Conservation (phyloP, 805 yeast genomes). For the Cyberlindnera euphorbiiphila region DNA sequence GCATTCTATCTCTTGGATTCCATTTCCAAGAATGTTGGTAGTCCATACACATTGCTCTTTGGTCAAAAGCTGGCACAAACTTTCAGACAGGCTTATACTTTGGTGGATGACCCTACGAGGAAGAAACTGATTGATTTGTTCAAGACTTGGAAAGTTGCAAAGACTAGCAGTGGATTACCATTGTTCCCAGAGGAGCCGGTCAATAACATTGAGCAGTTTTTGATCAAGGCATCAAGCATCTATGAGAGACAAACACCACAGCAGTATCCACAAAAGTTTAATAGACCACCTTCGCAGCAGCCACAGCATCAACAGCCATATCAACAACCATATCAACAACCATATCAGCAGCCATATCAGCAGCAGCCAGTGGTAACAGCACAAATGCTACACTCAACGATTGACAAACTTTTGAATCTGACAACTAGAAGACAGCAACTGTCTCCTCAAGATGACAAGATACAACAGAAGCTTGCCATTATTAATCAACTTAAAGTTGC, state of each 20-base stretch:
- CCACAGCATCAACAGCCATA: constrained; percentile 13
- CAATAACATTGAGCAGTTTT: constrained; percentile 67
- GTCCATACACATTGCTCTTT: constrained; percentile 81
- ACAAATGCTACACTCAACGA: constrained; percentile 29
- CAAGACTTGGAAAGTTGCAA: constrained; percentile 82
- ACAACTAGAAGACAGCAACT: constrained; percentile 31
- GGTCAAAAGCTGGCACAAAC: constrained; percentile 64
- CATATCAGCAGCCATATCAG: constrained; percentile 3
- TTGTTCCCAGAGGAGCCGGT: constrained; percentile 71
- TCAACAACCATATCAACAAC: constrained; percentile 28
- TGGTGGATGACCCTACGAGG: constrained; percentile 73
- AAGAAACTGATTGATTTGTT: constrained; percentile 71
- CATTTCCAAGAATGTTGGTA: constrained; percentile 84
- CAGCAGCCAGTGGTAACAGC: constrained; percentile 24
- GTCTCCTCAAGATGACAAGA: constrained; percentile 30
- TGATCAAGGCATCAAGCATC: constrained; percentile 54
- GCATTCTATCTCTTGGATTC: constrained; percentile 86
- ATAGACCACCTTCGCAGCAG: constrained; percentile 3
- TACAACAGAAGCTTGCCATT: constrained; percentile 30
- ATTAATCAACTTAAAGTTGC: constrained; percentile 34
- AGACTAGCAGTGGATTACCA: constrained; percentile 56
- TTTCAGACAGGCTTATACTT: constrained; percentile 73
- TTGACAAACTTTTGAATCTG: constrained; percentile 33
- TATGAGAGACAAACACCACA: constrained; percentile 27
- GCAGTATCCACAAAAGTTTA: constrained; percentile 2